phyloP scores from a whole-genome alignment of 345 rosid genomes.

The Nasturtium officinale region DNA sequence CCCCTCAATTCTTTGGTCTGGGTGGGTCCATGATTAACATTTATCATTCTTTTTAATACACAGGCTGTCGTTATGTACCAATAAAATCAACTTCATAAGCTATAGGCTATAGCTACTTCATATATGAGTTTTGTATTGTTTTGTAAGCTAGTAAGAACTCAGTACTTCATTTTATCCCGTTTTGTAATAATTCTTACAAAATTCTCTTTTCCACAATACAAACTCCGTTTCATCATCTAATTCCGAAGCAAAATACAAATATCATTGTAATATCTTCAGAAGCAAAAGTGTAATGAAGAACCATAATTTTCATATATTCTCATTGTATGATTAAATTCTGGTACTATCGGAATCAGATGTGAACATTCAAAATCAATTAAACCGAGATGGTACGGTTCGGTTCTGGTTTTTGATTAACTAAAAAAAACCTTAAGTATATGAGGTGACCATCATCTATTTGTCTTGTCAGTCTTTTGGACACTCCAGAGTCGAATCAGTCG shows the following conservation, averaged over 20 bases:
- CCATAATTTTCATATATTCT: no score
- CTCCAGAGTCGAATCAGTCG: conserved; percentile 12
- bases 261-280: background rate
- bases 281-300: background rate
- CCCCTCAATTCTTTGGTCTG: conserved; percentile 27
- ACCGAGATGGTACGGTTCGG: background rate
- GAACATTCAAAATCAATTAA: background rate
- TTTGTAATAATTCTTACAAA: background rate
- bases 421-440: conserved; percentile 13
- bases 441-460: conserved; percentile 12
- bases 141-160: background rate
- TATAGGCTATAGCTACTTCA: background rate
- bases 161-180: background rate
- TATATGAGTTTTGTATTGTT: conserved; percentile 9
- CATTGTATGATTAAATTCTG: background rate
- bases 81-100: conserved; percentile 14
- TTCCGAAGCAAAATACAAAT: background rate
- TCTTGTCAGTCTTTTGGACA: conserved; percentile 10
- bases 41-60: conserved; percentile 36
- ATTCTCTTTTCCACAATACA: background rate
- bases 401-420: background rate
- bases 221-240: background rate
- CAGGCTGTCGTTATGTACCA: conserved; percentile 19
- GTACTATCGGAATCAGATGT: background rate
- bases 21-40: conserved; percentile 19